These are phyloP conservation scores for Takakia lepidozioides DNA, from an alignment of 225 moss, liverwort and hornwort genomes.

Conservation along the genomic window DNA sequence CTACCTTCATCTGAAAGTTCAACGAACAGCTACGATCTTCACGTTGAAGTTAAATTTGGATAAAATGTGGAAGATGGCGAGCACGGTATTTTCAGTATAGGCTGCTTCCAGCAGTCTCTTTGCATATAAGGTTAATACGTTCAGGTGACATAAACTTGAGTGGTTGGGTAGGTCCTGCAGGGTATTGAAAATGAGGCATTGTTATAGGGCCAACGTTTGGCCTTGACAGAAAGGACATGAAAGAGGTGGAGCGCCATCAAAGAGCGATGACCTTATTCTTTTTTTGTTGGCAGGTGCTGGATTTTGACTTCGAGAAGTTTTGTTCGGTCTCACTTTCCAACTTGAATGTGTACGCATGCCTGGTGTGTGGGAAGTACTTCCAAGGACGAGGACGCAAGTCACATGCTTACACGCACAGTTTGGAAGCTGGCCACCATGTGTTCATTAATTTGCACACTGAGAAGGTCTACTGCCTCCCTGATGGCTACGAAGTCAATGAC, in stretches of 20 bases:
- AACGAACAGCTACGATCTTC: too few species aligned
- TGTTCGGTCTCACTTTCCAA: constrained; percentile 98
- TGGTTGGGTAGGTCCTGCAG: neutral
- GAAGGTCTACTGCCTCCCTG: constrained; percentile 98
- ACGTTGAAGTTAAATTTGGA: too few species aligned
- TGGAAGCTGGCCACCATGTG: constrained; percentile 95
- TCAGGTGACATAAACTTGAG: too few species aligned
- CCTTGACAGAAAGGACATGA: constrained; percentile 11
- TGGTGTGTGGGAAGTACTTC: constrained; percentile 99
- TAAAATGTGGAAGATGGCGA: too few species aligned
- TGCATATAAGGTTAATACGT: too few species aligned
- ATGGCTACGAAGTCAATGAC: constrained; percentile 97
- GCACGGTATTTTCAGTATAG: too few species aligned
- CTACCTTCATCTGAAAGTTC: too few species aligned
- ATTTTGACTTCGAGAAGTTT: constrained; percentile 99
- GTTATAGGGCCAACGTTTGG: too few species aligned
- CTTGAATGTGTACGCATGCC: constrained; percentile 97
- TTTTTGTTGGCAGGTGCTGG: constrained; percentile 55
- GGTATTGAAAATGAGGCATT: neutral
- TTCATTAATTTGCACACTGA: constrained; percentile 96
- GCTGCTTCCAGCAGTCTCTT: too few species aligned
- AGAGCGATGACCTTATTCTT: too few species aligned
- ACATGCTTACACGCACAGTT: constrained; percentile 94
- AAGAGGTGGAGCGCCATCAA: too few species aligned
- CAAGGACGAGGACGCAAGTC: constrained; percentile 97